A percentile compares a stretch with the other conserved stretches of the same genome.
Conservation (phyloP, 306 rosid species). For the Amphicarpaea edgeworthii region DNA sequence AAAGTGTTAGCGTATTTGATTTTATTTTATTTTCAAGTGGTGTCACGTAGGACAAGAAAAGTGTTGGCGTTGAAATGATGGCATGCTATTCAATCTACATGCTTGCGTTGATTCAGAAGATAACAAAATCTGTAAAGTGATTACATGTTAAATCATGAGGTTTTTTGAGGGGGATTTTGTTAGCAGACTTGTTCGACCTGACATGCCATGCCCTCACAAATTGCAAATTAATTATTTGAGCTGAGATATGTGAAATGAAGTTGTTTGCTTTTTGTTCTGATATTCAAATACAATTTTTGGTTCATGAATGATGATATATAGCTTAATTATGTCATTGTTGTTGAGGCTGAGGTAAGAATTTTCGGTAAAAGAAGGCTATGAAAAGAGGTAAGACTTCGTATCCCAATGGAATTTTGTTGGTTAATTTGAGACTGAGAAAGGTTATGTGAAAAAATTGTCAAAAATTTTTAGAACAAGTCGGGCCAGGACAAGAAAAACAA, state of each 20-base stretch:
- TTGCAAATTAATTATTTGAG: constrained; percentile 18
- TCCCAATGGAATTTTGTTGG: constrained; percentile 1
- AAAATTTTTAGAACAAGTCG: background rate
- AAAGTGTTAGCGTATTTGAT: background rate
- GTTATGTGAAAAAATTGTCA: background rate
- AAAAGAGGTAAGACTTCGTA: constrained; percentile 53
- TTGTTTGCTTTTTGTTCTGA: constrained; percentile 43
- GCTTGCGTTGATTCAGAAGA: constrained; percentile 30
- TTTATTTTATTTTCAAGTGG: background rate
- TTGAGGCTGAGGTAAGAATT: constrained; percentile 38
- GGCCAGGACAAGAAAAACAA: background rate
- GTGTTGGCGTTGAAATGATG: constrained; percentile 23
- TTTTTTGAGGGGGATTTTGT: background rate
- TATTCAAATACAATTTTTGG: constrained; percentile 31
- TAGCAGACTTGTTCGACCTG: background rate
- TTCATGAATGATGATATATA: background rate
- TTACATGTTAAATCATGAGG: background rate
- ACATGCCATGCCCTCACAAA: background rate
- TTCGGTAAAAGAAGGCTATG: constrained; percentile 65
- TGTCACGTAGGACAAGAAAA: background rate
- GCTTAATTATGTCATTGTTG: constrained; percentile 16
- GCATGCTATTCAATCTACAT: background rate
- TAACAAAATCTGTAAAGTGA: constrained; percentile 14
- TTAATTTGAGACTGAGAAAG: background rate
- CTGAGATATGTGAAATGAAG: background rate